These are phyloP conservation scores for Podospora pseudopauciseta DNA, from an alignment of 495 filamentous ascomycete species.

Conservation along the genomic window DNA sequence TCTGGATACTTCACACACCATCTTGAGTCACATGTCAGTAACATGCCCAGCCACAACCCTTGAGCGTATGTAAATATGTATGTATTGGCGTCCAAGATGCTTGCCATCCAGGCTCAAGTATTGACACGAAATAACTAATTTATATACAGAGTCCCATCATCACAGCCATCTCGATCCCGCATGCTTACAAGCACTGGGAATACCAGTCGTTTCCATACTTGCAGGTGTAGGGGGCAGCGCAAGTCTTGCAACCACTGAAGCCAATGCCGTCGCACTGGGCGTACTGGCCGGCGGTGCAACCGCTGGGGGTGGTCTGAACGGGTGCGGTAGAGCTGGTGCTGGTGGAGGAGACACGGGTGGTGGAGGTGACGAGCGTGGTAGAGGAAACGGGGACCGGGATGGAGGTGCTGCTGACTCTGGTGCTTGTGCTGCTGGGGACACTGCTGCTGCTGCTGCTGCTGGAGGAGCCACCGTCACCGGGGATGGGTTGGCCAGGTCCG, in stretches of 20 bases:
- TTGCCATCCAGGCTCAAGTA: slow-evolving; percentile 9
- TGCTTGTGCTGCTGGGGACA: slow-evolving; percentile 17
- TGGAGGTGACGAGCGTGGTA: slow-evolving; percentile 22
- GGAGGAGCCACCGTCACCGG: neutral
- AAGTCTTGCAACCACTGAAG: slow-evolving; percentile 43
- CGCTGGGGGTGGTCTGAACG: slow-evolving; percentile 13
- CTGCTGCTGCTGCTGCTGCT: slow-evolving; percentile 8
- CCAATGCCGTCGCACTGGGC: slow-evolving; percentile 43
- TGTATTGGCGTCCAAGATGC: neutral
- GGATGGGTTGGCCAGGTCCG: slow-evolving; percentile 23
- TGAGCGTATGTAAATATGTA: too few species aligned
- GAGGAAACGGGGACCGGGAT: slow-evolving; percentile 7
- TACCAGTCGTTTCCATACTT: slow-evolving; percentile 40
- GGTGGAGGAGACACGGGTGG: slow-evolving; percentile 6
- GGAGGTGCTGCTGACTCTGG: slow-evolving; percentile 12
- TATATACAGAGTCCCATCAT: neutral
- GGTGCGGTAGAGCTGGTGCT: slow-evolving; percentile 23
- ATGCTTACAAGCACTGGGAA: slow-evolving; percentile 33
- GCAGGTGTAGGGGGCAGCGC: slow-evolving; percentile 39
- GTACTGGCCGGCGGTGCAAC: slow-evolving; percentile 34
- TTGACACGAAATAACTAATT: slow-evolving; percentile 13
- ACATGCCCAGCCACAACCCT: too few species aligned
- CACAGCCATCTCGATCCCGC: neutral
- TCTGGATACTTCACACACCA: too few species aligned
- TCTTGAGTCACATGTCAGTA: too few species aligned